Conservation (phyloP, 208 protist genomes). For the Strigomonas oncopelti region DNA sequence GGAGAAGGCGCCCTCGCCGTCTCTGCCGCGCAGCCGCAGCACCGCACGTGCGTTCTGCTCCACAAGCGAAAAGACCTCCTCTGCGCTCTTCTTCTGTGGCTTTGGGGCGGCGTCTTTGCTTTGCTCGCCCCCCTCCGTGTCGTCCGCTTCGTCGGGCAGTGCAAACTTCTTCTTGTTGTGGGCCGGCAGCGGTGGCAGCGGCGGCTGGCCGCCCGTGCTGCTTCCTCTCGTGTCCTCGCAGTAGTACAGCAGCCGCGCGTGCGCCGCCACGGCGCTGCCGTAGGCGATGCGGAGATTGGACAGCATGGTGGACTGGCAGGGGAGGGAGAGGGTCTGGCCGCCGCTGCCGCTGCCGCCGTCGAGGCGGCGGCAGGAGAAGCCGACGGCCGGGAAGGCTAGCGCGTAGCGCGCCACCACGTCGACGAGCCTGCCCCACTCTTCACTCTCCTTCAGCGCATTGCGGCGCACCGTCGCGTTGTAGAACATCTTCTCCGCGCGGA, state of each 20-base stretch:
- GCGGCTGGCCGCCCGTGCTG: neutral
- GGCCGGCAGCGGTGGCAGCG: no score
- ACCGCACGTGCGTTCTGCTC: constrained; percentile 17
- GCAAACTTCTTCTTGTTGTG: no score
- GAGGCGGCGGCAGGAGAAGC: constrained; percentile 63
- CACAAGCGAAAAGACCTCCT: constrained; percentile 25
- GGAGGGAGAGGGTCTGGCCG: constrained; percentile 35
- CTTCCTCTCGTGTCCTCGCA: constrained; percentile 13
- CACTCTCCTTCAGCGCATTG: constrained; percentile 64
- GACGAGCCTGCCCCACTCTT: constrained; percentile 92
- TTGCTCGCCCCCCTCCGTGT: neutral
- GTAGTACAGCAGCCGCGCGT: constrained; percentile 53
- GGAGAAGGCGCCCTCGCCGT: constrained; percentile 52
- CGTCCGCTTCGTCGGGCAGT: neutral
- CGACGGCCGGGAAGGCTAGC: constrained; percentile 68
- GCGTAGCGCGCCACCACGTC: constrained; percentile 90
- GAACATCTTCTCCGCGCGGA: constrained; percentile 88
- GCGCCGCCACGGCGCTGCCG: constrained; percentile 45
- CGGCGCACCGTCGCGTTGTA: constrained; percentile 79
- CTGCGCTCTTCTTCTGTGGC: neutral
- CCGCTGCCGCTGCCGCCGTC: constrained; percentile 16
- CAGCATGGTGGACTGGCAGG: constrained; percentile 53
- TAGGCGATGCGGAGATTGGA: constrained; percentile 72
- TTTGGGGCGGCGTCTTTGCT: no score
- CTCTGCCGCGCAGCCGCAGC: constrained; percentile 22